Evolutionary conservation across 164 flowering plant genomes (phyloP), one percentile per base, ranked within the genome.

Genomic region (Chimonanthus salicifolius): DNA sequence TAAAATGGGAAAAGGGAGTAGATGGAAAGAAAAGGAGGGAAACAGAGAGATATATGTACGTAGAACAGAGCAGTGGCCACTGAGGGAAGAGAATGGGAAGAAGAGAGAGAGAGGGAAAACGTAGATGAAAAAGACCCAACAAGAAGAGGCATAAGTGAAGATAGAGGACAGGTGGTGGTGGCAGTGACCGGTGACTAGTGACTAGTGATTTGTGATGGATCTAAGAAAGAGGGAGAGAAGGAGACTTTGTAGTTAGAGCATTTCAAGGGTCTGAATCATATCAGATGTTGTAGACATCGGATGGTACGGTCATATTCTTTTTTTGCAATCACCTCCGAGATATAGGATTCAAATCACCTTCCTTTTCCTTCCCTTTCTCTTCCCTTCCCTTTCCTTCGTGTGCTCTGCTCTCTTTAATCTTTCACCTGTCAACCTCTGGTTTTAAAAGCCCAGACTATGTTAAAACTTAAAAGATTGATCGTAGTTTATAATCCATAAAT

Each of bases 11-110:
- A 45, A 3, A 20, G 21, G 54, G 4, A 75, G 73, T 21, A 62
- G 74, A 50, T 68, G 71, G 58, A 67, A 72, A 71, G 62, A 76
- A 63, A 67, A 49, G 18, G 60, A 2, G 15, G 47, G 6, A 9
- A 46, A 4, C 60, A 8, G 3, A 54, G 13, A 54, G 60, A 54
- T 8, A 54, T 15, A 33, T 33, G 33, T 33, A 33, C 33, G 33
- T 33, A 33, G 33, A 33, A 33, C 33, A 33, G 33, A 33, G 58
- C 58, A 54, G 60, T 54, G 15, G 15, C 15, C 11, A 16, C 16
- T 13, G 2, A 4, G n/a, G 11, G 60, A 11, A 54, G 16, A 54
- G 13, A 54, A 54, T n/a, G 16, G 60, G 60, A 54, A 54, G 60
- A 54, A 11, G 8, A 54, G 16, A 11, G 60, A 54, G n/a, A 54